Conservation (phyloP, 495 filamentous ascomycete species). For the Neohortaea acidophila region DNA sequence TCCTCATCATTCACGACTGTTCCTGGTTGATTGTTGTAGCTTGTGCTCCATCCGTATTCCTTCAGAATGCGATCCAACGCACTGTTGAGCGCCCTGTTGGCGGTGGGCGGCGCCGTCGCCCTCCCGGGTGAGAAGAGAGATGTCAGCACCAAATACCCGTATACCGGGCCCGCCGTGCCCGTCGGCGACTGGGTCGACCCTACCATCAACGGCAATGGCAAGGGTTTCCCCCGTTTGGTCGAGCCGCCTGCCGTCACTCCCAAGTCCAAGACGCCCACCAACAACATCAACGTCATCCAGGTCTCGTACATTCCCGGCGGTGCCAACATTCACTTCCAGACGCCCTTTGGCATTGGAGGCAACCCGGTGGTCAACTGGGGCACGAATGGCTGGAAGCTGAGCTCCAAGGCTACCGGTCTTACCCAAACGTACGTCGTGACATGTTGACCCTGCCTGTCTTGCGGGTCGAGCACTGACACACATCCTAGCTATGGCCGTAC, state of each 20-base stretch:
- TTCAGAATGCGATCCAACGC: too few species aligned
- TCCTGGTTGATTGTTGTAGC: too few species aligned
- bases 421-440: constrained; percentile 24
- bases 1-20: too few species aligned
- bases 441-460: neutral
- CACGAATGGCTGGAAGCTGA: constrained; percentile 19
- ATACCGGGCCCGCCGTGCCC: constrained; percentile 35
- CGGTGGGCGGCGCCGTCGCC: too few species aligned
- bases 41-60: too few species aligned
- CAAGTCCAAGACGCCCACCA: constrained; percentile 26
- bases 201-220: constrained; percentile 37
- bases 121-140: too few species aligned
- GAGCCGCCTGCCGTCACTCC: constrained; percentile 42
- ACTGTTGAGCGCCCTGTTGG: too few species aligned
- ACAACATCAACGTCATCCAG: constrained; percentile 41
- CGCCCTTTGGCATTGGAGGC: constrained; percentile 35
- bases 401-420: constrained; percentile 24
- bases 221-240: constrained; percentile 36
- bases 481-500: constrained; percentile 35
- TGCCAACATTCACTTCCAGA: constrained; percentile 40
- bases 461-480: too few species aligned
- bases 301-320: constrained; percentile 35
- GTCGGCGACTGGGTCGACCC: constrained; percentile 37
- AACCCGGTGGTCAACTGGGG: constrained; percentile 33
- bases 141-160: constrained; percentile 11